Conservation (phyloP, 2,329 filamentous ascomycete species). For the Neocatenulostroma microsporum region DNA sequence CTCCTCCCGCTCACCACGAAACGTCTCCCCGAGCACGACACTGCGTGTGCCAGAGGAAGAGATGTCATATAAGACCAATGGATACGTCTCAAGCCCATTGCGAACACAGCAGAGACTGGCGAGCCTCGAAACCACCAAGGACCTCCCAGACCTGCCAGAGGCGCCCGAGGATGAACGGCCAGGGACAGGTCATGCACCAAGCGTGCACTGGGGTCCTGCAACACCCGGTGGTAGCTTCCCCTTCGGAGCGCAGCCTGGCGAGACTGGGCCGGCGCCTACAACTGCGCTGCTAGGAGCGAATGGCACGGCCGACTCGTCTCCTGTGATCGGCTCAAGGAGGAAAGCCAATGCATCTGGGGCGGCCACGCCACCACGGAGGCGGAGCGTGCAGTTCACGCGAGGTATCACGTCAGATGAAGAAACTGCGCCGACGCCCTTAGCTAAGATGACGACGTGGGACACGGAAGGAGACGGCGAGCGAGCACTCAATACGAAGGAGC, state of each 20-base stretch:
- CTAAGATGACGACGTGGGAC: conserved; percentile 21
- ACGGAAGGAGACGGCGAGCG: conserved; percentile 17
- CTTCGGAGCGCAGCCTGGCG: conserved; percentile 10
- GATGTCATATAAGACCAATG: conserved; percentile 6
- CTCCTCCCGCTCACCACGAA: not conserved
- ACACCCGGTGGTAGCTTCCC: conserved; percentile 9
- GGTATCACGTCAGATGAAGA: conserved; percentile 15
- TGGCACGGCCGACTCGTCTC: conserved; percentile 1
- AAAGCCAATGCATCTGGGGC: conserved; percentile 10
- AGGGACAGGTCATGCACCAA: conserved; percentile 1
- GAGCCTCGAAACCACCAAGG: conserved; percentile 4
- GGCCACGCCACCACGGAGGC: conserved; percentile 17
- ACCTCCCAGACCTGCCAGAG: conserved; percentile 3
- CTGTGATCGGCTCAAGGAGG: not conserved
- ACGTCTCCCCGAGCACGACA: conserved; percentile 2
- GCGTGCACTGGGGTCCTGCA: conserved; percentile 7
- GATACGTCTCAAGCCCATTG: conserved; percentile 7
- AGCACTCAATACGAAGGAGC: conserved; percentile 12
- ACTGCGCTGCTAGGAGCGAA: conserved; percentile 4
- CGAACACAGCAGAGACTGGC: conserved; percentile 7
- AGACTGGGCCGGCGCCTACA: conserved; percentile 7
- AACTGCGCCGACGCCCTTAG: conserved; percentile 13
- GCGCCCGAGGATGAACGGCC: conserved; percentile 1
- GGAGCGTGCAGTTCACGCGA: conserved; percentile 26
- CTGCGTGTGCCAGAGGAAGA: conserved; percentile 3